Base-by-base conservation (phyloP, 768 basidiomycete species). In the Boletus vermiculosoides region DNA sequence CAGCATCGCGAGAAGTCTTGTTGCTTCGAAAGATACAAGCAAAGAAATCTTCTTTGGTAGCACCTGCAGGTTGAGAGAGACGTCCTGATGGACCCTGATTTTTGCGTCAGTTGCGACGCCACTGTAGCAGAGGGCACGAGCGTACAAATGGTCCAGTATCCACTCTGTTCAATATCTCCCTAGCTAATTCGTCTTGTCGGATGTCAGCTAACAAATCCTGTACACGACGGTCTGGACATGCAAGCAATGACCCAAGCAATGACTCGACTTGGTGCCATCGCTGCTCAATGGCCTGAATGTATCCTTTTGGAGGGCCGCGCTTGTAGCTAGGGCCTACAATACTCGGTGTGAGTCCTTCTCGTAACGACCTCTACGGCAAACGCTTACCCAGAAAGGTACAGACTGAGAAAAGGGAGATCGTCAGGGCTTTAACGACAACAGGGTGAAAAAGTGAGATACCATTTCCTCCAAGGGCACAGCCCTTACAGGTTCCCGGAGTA, bases 261-360 rank as follows among this genome's bases (percentile, higher is more conserved):
- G 92, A 89, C 72, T 95, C 94, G 63, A 94, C 89, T 68, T 94
- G 90, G 64, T 95, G 93, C 85, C 93, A 89, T 64, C 92, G 74
- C 57, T 90, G 88, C 74, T 95, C 93, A 50, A 95, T 93, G 39
- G 92, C 92, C 69, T 94, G 90, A 49, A 95, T 94, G 69, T 95
- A 95, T 20, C 93, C 93, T 66, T 92, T 92, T 7, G 90, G 90
- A 11, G 89, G 89, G 11, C 92, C 92, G 10, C 92, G 86, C 67
- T 88, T 89, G 70, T 87, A 87, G 66, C 86, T 89, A 0, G 88
- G 88, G 45, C 86, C 89, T 90, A 53, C 15, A 45, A 31, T 50
- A 54, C 41, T 55, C 53, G 39, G 23, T 56, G 3, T 52, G 30
- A n/a, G 40, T 15, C 46, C 25, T 45, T 41, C 30, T 23, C n/a